A percentile compares a stretch with the other conserved stretches of the same genome.
Evolutionary conservation across 2,329 filamentous ascomycete genomes (phyloP).

Genomic region (Penicillium brasilianum): DNA sequence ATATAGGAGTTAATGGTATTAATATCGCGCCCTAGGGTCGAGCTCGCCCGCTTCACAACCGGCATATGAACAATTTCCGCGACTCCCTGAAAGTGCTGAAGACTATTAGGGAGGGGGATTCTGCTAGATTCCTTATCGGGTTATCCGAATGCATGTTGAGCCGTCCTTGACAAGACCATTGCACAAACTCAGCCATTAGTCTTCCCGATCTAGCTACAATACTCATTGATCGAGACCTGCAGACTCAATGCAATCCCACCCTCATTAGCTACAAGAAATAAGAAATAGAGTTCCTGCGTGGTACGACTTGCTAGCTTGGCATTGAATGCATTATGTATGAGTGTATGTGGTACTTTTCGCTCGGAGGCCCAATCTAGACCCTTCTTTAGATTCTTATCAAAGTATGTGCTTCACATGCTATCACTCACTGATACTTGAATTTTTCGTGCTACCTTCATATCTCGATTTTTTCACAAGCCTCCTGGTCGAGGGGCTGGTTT

Average conservation of each 20-base stretch:
- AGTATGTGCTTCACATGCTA: constrained; percentile 8
- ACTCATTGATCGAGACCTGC: not conserved
- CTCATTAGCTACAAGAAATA: not conserved
- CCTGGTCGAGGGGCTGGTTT: not conserved
- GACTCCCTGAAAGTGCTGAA: constrained; percentile 14
- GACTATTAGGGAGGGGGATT: constrained; percentile 10
- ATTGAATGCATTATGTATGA: not conserved
- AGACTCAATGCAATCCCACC: not conserved
- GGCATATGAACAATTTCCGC: not conserved
- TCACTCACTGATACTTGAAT: not conserved
- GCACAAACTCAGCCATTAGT: not conserved
- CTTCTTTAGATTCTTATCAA: not conserved
- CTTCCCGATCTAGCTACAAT: constrained; percentile 1
- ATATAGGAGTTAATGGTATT: constrained; percentile 6
- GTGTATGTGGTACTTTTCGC: not conserved
- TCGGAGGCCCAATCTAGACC: not conserved
- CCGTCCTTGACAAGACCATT: constrained; percentile 9
- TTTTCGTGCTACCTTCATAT: not conserved
- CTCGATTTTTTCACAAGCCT: too few relatives aligned
- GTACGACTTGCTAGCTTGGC: not conserved
- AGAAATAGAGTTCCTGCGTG: constrained; percentile 10
- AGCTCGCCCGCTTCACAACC: not conserved
- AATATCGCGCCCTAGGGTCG: not conserved
- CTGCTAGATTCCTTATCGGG: constrained; percentile 22
- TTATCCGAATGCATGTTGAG: constrained; percentile 19